These are phyloP conservation scores for Backusella australiensis DNA, from an alignment of 192 early-diverging fungal species.

Conservation along the genomic window DNA sequence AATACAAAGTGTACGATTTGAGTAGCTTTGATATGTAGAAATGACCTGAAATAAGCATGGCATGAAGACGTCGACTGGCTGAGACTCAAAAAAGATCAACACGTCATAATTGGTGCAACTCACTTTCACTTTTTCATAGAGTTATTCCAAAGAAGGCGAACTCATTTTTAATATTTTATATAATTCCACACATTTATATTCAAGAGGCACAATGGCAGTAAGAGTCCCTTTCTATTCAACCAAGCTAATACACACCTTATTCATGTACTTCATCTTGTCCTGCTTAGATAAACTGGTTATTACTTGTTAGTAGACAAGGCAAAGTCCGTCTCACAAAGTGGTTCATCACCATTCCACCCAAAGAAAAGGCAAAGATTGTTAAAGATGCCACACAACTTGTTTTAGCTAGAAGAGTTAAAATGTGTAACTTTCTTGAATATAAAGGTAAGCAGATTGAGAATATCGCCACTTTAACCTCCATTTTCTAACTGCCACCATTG, in stretches of 20 bases:
- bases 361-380: constrained; percentile 93
- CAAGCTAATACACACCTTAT: background rate
- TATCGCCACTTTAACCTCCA: background rate
- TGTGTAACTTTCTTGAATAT: constrained; percentile 99
- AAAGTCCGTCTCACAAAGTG: constrained; percentile 82
- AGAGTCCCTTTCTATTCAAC: background rate
- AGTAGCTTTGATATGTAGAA: no score
- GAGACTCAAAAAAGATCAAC: constrained; percentile 4
- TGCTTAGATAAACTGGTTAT: constrained; percentile 68
- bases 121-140: background rate
- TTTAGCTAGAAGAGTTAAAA: constrained; percentile 82
- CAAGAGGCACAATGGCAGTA: background rate
- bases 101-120: constrained; percentile 1
- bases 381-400: constrained; percentile 94
- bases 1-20: no score
- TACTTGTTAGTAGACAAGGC: constrained; percentile 80
- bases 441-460: constrained; percentile 54
- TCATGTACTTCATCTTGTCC: background rate
- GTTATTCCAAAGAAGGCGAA: background rate
- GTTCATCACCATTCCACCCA: constrained; percentile 72
- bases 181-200: background rate
- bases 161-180: background rate
- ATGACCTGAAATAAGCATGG: no score
- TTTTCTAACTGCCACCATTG: background rate
- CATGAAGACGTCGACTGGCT: background rate